Evolutionary conservation across 495 filamentous ascomycete species (phyloP).

Genomic region (Neurospora hispaniola): DNA sequence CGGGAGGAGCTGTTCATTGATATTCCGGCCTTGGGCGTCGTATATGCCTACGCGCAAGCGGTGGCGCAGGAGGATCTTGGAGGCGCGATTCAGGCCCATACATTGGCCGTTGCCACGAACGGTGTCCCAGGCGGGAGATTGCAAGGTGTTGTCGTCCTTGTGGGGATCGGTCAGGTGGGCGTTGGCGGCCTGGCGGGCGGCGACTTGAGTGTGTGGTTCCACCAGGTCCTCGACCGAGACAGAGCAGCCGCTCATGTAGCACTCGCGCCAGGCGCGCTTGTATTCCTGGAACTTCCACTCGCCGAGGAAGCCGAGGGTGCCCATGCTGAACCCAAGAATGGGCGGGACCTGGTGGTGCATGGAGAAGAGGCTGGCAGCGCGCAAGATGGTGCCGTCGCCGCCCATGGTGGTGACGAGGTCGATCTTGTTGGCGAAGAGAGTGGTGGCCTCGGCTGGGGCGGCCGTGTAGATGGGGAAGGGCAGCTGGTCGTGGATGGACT

Average conservation of each 20-base stretch:
- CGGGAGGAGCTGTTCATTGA: slow-evolving; percentile 37
- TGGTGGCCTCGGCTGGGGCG: slow-evolving; percentile 20
- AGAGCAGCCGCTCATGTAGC: slow-evolving; percentile 80
- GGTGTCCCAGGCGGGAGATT: slow-evolving; percentile 47
- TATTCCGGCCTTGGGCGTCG: slow-evolving; percentile 45
- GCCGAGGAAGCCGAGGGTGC: slow-evolving; percentile 85
- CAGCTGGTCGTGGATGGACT: slow-evolving; percentile 60
- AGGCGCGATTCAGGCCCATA: slow-evolving; percentile 62
- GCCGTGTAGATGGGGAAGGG: slow-evolving; percentile 68
- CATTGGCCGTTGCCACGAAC: slow-evolving; percentile 74
- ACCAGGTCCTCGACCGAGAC: slow-evolving; percentile 36
- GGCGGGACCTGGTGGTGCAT: slow-evolving; percentile 75
- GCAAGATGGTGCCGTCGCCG: slow-evolving; percentile 91
- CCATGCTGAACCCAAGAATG: slow-evolving; percentile 94
- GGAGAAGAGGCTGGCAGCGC: slow-evolving; percentile 82
- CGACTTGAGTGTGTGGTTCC: slow-evolving; percentile 34
- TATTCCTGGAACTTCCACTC: slow-evolving; percentile 94
- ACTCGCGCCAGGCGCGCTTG: slow-evolving; percentile 80
- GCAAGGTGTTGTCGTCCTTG: slow-evolving; percentile 4
- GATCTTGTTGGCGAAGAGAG: slow-evolving; percentile 50
- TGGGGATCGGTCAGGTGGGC: neutral
- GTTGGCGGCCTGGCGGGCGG: slow-evolving; percentile 15
- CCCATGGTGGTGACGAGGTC: slow-evolving; percentile 84
- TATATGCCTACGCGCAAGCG: slow-evolving; percentile 76
- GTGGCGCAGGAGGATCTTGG: slow-evolving; percentile 75